Conservation (phyloP, 495 filamentous ascomycete species). For the Tuber microsphaerosporum region DNA sequence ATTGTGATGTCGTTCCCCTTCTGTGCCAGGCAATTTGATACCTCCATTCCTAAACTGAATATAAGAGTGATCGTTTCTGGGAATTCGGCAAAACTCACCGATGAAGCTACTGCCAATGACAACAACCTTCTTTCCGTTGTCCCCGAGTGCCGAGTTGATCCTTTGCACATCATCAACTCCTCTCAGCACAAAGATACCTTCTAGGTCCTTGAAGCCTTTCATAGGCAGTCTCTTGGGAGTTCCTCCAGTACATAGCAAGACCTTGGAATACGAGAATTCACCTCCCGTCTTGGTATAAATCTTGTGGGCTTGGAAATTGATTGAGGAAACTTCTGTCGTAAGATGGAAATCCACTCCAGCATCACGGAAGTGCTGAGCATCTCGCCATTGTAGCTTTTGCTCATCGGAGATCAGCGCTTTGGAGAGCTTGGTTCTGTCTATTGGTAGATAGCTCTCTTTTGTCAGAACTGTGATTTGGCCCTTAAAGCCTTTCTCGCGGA, state of each 20-base stretch:
- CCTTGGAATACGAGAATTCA: conserved; percentile 69
- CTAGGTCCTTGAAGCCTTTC: conserved; percentile 74
- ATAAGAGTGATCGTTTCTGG: conserved; percentile 1
- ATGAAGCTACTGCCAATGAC: conserved; percentile 90
- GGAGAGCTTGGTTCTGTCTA: conserved; percentile 91
- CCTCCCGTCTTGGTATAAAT: conserved; percentile 66
- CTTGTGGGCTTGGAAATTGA: conserved; percentile 68
- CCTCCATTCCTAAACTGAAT: conserved; percentile 70
- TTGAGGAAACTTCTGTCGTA: conserved; percentile 62
- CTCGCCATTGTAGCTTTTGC: conserved; percentile 66
- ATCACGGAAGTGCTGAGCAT: conserved; percentile 66
- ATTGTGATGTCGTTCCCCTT: conserved; percentile 76
- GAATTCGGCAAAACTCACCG: conserved; percentile 31
- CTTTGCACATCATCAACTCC: conserved; percentile 63
- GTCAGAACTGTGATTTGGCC: conserved; percentile 77
- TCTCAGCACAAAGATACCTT: conserved; percentile 79
- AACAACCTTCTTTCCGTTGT: conserved; percentile 77
- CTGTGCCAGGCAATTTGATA: conserved; percentile 66
- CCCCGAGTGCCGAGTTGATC: conserved; percentile 71
- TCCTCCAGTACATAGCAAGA: conserved; percentile 83
- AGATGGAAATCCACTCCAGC: conserved; percentile 63
- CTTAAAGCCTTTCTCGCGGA: conserved; percentile 72
- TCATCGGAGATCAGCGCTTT: conserved; percentile 85
- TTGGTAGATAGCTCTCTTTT: conserved; percentile 73
- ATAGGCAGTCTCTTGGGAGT: conserved; percentile 69